Conservation (phyloP, 1,139 yeast genomes). For the Candida dubliniensis region DNA sequence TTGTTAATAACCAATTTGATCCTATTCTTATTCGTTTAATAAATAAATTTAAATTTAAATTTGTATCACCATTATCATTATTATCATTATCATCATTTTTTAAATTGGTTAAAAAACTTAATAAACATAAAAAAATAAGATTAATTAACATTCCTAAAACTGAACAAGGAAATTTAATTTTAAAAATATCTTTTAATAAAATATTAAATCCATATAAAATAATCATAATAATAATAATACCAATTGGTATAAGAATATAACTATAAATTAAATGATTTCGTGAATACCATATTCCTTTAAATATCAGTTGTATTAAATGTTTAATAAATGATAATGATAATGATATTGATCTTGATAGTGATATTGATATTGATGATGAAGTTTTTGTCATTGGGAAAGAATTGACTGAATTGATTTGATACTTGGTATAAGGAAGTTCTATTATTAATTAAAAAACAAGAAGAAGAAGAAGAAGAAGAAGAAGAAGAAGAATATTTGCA, state of each 20-base stretch:
- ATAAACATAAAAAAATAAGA: conserved; percentile 47
- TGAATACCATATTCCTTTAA: conserved; percentile 30
- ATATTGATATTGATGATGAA: neutral
- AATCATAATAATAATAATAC: conserved; percentile 31
- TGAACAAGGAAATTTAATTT: conserved; percentile 68
- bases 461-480: no score
- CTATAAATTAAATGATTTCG: conserved; percentile 32
- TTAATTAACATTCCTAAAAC: conserved; percentile 73
- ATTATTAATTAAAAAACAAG: no score
- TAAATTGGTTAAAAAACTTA: conserved; percentile 23
- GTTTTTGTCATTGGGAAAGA: no score
- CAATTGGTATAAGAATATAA: conserved; percentile 38
- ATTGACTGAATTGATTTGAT: no score
- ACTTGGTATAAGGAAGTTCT: no score
- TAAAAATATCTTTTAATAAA: conserved; percentile 46
- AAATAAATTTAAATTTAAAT: no score
- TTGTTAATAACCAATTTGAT: conserved; percentile 34
- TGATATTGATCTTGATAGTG: neutral
- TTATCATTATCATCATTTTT: conserved; percentile 1
- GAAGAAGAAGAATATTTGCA: no score
- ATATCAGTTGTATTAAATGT: conserved; percentile 6
- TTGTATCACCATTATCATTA: neutral
- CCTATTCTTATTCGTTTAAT: conserved; percentile 27
- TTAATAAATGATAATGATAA: neutral
- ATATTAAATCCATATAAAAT: conserved; percentile 66